A percentile compares a stretch with the other conserved stretches of the same genome.
These are phyloP conservation scores for Farysia itapuensis DNA, from an alignment of 1,284 basidiomycete species.

Conservation along the genomic window DNA sequence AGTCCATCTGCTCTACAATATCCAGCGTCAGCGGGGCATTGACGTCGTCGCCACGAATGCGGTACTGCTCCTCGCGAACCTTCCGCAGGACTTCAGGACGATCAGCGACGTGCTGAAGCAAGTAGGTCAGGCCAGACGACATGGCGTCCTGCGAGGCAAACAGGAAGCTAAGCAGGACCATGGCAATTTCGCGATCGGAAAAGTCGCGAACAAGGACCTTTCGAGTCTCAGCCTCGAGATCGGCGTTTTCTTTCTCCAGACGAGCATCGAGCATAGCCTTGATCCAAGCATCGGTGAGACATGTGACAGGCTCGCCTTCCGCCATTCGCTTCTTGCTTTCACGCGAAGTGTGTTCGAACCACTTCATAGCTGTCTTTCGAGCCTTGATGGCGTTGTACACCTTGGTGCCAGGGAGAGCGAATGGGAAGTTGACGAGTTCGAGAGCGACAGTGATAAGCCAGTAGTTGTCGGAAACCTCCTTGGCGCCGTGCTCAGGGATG, in stretches of 20 bases:
- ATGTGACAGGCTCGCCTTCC: slow-evolving; percentile 76
- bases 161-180: slow-evolving; percentile 90
- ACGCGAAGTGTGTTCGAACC: slow-evolving; percentile 77
- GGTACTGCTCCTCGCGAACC: slow-evolving; percentile 86
- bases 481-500: slow-evolving; percentile 75
- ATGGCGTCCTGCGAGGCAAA: slow-evolving; percentile 98
- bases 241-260: slow-evolving; percentile 65
- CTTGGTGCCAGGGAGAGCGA: slow-evolving; percentile 79
- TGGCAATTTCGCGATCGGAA: slow-evolving; percentile 90
- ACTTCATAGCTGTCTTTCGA: slow-evolving; percentile 82
- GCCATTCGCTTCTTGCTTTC: slow-evolving; percentile 83
- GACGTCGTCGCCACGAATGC: slow-evolving; percentile 76
- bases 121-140: slow-evolving; percentile 78
- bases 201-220: slow-evolving; percentile 71
- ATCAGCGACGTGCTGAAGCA: slow-evolving; percentile 94
- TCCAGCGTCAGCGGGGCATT: slow-evolving; percentile 83
- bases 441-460: slow-evolving; percentile 93
- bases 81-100: slow-evolving; percentile 85
- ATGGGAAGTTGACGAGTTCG: slow-evolving; percentile 97
- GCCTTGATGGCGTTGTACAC: slow-evolving; percentile 92
- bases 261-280: slow-evolving; percentile 69
- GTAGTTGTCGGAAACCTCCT: slow-evolving; percentile 87
- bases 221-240: slow-evolving; percentile 60
- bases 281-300: slow-evolving; percentile 92
- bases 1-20: slow-evolving; percentile 87